These are phyloP conservation scores for Pelargonium nanum DNA, from an alignment of 345 rosid genomes.

Conservation along the genomic window DNA sequence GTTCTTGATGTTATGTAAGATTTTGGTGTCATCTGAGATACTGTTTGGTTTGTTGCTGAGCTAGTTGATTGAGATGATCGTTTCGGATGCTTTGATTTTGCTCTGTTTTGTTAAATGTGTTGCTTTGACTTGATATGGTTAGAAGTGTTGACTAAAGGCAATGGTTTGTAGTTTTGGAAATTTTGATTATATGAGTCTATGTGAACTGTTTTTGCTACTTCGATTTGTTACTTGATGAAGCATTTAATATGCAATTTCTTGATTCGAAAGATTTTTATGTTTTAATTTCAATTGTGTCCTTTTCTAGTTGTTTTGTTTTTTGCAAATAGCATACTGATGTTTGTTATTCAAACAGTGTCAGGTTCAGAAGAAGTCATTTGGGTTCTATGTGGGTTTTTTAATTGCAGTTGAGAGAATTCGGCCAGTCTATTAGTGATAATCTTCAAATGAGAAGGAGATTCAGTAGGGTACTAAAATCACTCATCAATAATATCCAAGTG, in stretches of 20 bases:
- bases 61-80: background rate
- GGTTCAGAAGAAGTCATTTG: background rate
- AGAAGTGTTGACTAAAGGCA: background rate
- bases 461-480: background rate
- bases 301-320: background rate
- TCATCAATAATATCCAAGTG: background rate
- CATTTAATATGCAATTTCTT: background rate
- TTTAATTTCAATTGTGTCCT: background rate
- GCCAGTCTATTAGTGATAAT: slow-evolving; percentile 12
- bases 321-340: background rate
- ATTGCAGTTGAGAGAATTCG: slow-evolving; percentile 1
- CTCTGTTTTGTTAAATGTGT: background rate
- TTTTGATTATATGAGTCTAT: background rate
- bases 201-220: background rate
- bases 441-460: background rate
- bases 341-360: background rate
- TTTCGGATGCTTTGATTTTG: background rate
- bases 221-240: background rate
- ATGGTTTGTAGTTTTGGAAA: background rate
- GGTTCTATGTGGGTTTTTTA: background rate
- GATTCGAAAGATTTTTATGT: background rate
- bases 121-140: background rate
- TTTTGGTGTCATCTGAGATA: too few species aligned
- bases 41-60: background rate
- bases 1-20: background rate